Base-by-base conservation (phyloP, 768 basidiomycete species). In the Tephrocybe sp. region DNA sequence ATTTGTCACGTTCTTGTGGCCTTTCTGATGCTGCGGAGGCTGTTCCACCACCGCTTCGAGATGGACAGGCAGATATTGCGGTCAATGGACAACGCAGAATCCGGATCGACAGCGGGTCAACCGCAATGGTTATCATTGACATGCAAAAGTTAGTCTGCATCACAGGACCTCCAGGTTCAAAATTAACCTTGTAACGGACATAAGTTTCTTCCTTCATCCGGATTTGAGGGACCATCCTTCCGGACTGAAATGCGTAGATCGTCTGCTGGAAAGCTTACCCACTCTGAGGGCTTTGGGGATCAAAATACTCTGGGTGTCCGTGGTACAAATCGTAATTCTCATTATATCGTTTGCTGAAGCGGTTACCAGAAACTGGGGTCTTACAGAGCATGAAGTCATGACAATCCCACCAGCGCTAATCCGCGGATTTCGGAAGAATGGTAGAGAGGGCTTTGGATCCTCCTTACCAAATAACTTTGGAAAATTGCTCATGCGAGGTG, bases 301-400 rank as follows among this genome's bases (percentile, higher is more conserved):
- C 52, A 80, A 80, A 62, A 78, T 84, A 53, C 71, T 85, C 53
- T 87, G 85, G 84, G 74, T 84, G 83, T 84, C 63, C 48, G 75
- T 66, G 17, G 42, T 30, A 12, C 33, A 20, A 19, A n/a, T 39
- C 32, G 45, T 5, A 31, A 12, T 46, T 51, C 33, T 26, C 16
- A 39, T 43, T 12, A 11, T 5, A 32, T 5, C 20, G 23, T 17
- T 44, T 17, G 32, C 43, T 45, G n/a, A 52, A 14, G 8, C 14
- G 16, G 17, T 31, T 49, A 12, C 40, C 35, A 87, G 83, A 7
- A 87, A 85, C 60, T 87, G 85, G 85, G 85, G 85, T 22, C 69
- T 87, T n/a, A 85, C 83, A 5, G 75, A 80, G 6, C 74, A 77
- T 53, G 85, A 86, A 54, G 69, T 86, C 19, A 66, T 71, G 44